phyloP scores from a whole-genome alignment of 306 rosid genomes.

The Luffa aegyptiaca region DNA sequence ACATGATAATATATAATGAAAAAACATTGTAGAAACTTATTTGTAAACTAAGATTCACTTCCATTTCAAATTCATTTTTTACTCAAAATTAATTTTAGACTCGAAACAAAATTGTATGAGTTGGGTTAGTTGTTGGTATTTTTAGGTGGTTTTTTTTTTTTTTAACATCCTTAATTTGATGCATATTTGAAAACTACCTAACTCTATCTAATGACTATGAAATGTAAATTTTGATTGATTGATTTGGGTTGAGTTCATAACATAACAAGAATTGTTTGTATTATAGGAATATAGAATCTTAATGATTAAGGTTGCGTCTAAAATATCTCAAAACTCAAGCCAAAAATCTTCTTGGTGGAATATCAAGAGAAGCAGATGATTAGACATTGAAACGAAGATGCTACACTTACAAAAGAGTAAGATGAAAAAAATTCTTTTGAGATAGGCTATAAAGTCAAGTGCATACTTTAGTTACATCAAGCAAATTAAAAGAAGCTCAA shows the following conservation, averaged over 20 bases:
- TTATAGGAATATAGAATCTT: background rate
- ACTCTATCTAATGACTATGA: background rate
- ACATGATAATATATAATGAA: too few relatives aligned
- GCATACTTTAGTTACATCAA: background rate
- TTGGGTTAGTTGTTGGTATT: background rate
- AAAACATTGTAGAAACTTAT: too few relatives aligned
- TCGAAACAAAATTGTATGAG: too few relatives aligned
- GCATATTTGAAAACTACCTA: background rate
- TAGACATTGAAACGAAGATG: background rate
- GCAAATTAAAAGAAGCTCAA: background rate
- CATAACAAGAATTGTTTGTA: background rate
- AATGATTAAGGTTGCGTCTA: background rate
- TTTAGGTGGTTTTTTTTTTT: too few relatives aligned
- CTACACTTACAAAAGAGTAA: background rate
- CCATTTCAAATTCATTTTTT: too few relatives aligned
- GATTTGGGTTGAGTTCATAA: too few relatives aligned
- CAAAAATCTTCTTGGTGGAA: background rate
- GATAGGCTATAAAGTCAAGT: background rate
- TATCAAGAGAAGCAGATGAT: background rate
- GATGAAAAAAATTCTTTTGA: background rate
- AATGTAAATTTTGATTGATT: background rate
- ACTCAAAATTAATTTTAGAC: too few relatives aligned
- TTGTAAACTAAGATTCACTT: too few relatives aligned
- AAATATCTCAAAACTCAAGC: background rate
- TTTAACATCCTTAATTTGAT: background rate